Evolutionary conservation across 2,329 filamentous ascomycete genomes (phyloP).

Genomic region (Domatiomyces catenatus): DNA sequence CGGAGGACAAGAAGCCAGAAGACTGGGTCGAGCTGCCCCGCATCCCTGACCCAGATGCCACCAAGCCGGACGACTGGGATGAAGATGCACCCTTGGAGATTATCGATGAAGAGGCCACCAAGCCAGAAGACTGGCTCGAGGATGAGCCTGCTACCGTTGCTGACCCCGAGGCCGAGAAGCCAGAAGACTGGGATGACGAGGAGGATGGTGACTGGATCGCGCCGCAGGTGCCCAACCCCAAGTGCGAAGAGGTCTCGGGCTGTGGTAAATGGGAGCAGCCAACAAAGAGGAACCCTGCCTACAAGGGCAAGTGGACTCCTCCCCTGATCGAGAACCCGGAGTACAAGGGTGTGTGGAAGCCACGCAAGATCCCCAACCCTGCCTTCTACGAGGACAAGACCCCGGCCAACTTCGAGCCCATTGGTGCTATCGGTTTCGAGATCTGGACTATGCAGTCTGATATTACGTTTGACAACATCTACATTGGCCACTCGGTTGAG

Average conservation of each 20-base stretch:
- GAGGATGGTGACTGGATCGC: conserved; percentile 96
- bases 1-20: conserved; percentile 82
- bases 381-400: conserved; percentile 94
- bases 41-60: conserved; percentile 82
- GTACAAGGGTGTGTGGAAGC: conserved; percentile 93
- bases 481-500: conserved; percentile 91
- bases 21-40: conserved; percentile 90
- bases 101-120: conserved; percentile 77
- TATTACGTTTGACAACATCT: conserved; percentile 99
- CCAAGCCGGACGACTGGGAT: conserved; percentile 97
- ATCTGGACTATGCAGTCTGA: conserved; percentile 99
- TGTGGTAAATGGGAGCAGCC: conserved; percentile 88
- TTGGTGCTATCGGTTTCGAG: conserved; percentile 96
- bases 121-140: conserved; percentile 92
- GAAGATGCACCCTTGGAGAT: conserved; percentile 96
- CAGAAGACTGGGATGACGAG: conserved; percentile 98
- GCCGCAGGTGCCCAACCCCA: conserved; percentile 84
- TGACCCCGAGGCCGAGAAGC: conserved; percentile 92
- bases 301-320: conserved; percentile 98
- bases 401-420: conserved; percentile 91
- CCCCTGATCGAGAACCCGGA: conserved; percentile 90
- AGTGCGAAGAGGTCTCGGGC: conserved; percentile 83
- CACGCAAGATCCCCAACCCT: conserved; percentile 93
- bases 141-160: conserved; percentile 67
- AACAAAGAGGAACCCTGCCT: conserved; percentile 83